These are phyloP conservation scores for Pleurotus platypus DNA, from an alignment of 768 basidiomycete genomes.

Conservation along the genomic window DNA sequence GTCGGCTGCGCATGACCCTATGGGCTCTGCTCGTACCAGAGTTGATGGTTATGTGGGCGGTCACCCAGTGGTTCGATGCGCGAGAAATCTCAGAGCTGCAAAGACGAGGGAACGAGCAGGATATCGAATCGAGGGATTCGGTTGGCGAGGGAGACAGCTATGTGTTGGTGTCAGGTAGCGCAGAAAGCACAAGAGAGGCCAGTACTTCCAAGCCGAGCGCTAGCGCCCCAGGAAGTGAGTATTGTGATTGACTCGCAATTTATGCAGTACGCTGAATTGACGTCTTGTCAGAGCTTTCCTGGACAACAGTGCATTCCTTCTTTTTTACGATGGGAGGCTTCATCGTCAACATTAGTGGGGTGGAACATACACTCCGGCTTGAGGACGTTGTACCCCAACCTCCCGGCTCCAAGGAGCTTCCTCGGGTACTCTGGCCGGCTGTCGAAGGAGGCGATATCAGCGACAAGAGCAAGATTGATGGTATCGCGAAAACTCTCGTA, in stretches of 20 bases:
- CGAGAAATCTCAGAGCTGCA: not conserved
- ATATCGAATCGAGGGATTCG: not conserved
- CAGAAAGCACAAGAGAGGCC: not conserved
- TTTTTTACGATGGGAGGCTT: not conserved
- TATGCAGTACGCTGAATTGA: not conserved
- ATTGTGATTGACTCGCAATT: not conserved
- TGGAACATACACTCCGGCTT: not conserved
- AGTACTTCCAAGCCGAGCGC: not conserved
- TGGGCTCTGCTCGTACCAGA: constrained; percentile 19
- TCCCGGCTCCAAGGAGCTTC: not conserved
- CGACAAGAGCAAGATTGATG: constrained; percentile 28
- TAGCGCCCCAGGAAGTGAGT: not conserved
- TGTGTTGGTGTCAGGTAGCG: not conserved
- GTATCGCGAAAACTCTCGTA: constrained; percentile 28
- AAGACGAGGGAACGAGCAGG: not conserved
- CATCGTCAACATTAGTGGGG: not conserved
- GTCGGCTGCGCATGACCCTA: constrained; percentile 12
- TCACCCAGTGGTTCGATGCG: constrained; percentile 16
- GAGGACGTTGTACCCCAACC: not conserved
- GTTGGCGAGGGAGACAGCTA: not conserved
- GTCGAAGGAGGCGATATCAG: constrained; percentile 13
- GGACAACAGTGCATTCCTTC: not conserved
- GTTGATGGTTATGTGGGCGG: constrained; percentile 16
- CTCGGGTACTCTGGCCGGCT: not conserved
- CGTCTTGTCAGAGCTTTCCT: not conserved